phyloP scores from a whole-genome alignment of 345 rosid species.

The Syzygium grande region DNA sequence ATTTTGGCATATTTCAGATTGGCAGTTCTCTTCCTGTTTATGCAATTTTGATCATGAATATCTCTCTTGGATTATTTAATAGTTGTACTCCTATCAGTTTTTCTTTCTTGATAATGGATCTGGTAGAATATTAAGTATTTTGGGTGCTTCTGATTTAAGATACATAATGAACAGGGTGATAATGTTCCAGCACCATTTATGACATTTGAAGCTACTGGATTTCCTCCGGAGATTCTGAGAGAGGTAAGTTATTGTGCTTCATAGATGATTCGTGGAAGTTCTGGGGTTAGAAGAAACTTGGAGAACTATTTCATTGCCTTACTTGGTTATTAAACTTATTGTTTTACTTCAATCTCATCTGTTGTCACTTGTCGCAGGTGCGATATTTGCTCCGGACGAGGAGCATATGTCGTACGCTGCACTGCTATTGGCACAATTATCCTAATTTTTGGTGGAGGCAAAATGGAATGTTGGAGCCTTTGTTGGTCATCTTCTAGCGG shows the following conservation, averaged over 20 bases:
- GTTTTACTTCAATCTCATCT: constrained; percentile 40
- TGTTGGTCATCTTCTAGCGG: constrained; percentile 63
- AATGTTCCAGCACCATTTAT: constrained; percentile 86
- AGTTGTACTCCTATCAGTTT: background rate
- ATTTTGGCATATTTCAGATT: background rate
- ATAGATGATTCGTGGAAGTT: constrained; percentile 2
- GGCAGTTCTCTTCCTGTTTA: background rate
- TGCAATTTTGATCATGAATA: background rate
- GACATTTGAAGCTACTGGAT: constrained; percentile 85
- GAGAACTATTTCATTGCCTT: constrained; percentile 11
- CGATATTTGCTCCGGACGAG: constrained; percentile 94
- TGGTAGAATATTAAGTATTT: background rate
- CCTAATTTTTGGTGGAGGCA: constrained; percentile 85
- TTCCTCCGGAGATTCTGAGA: constrained; percentile 85
- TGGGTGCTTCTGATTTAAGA: background rate
- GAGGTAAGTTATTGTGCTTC: constrained; percentile 53
- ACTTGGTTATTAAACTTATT: constrained; percentile 10
- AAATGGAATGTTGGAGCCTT: constrained; percentile 77
- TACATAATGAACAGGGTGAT: constrained; percentile 59
- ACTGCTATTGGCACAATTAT: constrained; percentile 65
- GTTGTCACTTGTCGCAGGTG: constrained; percentile 86
- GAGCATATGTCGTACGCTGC: constrained; percentile 98
- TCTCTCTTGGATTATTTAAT: background rate
- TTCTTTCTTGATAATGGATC: background rate
- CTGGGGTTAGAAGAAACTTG: constrained; percentile 15